A percentile compares a stretch with the other conserved stretches of the same genome.
phyloP scores from a whole-genome alignment of 805 yeast genomes.

The Yarrowia keelungensis region DNA sequence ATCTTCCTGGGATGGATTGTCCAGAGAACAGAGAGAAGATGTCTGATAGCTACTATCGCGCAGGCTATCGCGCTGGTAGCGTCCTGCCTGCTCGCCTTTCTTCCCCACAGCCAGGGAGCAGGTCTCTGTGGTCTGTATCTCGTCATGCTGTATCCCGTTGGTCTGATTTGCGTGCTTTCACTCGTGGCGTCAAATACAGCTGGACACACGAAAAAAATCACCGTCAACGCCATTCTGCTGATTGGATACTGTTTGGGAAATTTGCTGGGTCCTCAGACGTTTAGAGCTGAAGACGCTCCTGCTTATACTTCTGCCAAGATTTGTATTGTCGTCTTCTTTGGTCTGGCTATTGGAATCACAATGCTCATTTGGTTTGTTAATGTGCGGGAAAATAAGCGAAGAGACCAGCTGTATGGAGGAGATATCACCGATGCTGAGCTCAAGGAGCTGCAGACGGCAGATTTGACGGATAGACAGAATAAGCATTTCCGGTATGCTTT shows the following conservation, averaged over 20 bases:
- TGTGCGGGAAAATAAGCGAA: slow-evolving; percentile 56
- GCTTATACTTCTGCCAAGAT: slow-evolving; percentile 63
- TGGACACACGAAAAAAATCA: slow-evolving; percentile 74
- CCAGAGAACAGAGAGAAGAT: slow-evolving; percentile 41
- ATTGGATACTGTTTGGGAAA: slow-evolving; percentile 73
- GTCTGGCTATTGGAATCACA: slow-evolving; percentile 54
- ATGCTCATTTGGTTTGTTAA: slow-evolving; percentile 42
- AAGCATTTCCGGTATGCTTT: slow-evolving; percentile 57
- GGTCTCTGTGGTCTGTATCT: slow-evolving; percentile 54
- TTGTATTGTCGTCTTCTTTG: slow-evolving; percentile 63
- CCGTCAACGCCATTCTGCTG: slow-evolving; percentile 64
- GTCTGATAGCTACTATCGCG: slow-evolving; percentile 57
- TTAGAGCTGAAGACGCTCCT: slow-evolving; percentile 65
- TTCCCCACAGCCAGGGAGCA: slow-evolving; percentile 51
- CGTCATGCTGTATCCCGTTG: slow-evolving; percentile 48
- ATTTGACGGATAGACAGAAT: slow-evolving; percentile 62
- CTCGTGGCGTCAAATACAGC: slow-evolving; percentile 61
- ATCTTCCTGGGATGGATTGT: slow-evolving; percentile 41
- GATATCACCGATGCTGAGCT: slow-evolving; percentile 51
- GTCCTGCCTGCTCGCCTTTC: slow-evolving; percentile 55
- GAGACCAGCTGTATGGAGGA: slow-evolving; percentile 52
- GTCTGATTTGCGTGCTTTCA: slow-evolving; percentile 53
- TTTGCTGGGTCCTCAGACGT: slow-evolving; percentile 77
- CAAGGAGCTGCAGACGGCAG: slow-evolving; percentile 46
- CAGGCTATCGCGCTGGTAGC: slow-evolving; percentile 56